Evolutionary conservation across 345 rosid genomes (phyloP).

Genomic region (Acer campestre): DNA sequence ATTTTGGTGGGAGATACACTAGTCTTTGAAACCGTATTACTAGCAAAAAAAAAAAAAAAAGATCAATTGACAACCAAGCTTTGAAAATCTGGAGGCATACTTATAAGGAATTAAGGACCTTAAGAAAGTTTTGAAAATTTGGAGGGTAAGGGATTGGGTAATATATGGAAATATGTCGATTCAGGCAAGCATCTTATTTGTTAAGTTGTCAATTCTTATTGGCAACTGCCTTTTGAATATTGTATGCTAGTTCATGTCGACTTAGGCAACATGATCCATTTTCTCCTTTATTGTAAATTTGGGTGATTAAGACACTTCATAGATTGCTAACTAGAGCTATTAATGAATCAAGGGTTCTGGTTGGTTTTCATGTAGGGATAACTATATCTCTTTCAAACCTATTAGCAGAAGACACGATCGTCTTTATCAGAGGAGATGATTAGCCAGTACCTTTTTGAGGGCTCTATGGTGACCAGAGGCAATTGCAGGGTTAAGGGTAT

Average conservation of each 20-base stretch:
- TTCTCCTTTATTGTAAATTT: conserved; percentile 1
- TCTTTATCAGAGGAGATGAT: neutral
- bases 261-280: neutral
- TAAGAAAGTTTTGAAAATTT: no score
- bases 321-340: neutral
- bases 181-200: neutral
- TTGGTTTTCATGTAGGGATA: neutral
- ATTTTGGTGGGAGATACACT: neutral
- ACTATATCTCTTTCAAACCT: neutral
- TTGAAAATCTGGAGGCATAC: neutral
- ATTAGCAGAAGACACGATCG: neutral
- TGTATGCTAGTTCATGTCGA: neutral
- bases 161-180: neutral
- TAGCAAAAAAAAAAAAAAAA: neutral
- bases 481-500: neutral
- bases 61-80: neutral
- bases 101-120: neutral
- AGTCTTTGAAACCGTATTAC: neutral
- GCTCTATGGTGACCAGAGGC: neutral
- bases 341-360: neutral
- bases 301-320: no score
- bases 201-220: neutral
- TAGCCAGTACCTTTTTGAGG: neutral
- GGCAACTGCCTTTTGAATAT: neutral
- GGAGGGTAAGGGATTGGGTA: neutral